Evolutionary conservation across 805 yeast genomes (phyloP), one percentile per base, ranked within the genome.

Genomic region (Komagataella pseudopastoris): DNA sequence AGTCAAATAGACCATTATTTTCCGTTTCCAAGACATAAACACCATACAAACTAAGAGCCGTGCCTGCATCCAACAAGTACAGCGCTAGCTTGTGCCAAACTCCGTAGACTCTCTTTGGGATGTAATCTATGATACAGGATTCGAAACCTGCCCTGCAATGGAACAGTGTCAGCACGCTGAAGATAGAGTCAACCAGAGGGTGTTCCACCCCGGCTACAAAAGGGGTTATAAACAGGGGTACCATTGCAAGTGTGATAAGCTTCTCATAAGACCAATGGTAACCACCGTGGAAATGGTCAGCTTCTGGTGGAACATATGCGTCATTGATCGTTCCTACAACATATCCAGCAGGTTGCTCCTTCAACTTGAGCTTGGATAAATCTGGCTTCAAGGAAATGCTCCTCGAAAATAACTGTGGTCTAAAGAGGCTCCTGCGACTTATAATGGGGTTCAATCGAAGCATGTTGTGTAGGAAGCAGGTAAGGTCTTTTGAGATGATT

Each of bases 121-220:
- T 83, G 70, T 91, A 93, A 69, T 91, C 99, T 54, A 83, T 83
- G 61, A 93, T 89, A 73, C 97, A 91, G 48, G 95, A 75, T 67
- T 85, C 85, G 69, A 93, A 79, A 10, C 98, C 99, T 59, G 85
- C 78, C 67, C 84, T 88, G 52, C 85, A 75, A 70, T 93, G 98
- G 54, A 83, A 76, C 59, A 91, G 68, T 50, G 88, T 66, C 43
- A 82, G 69, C 24, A 82, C 68, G 22, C 87, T 78, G 58, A 88
- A 75, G 1, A 80, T 61, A 5, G 95, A 78, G 68, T 93, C 99
- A 20, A 82, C 70, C 10, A 95, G 22, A 1, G 82, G 80, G 46
- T 72, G 63, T n/a, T 81, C 71, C 18, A 72, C 62, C 39, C 81
- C 79, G 4, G 81, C 70, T 17, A 79, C 64, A 51, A 83, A 74